These are phyloP conservation scores for Cercophora sp. DNA, from an alignment of 495 filamentous ascomycete genomes.

Conservation along the genomic window DNA sequence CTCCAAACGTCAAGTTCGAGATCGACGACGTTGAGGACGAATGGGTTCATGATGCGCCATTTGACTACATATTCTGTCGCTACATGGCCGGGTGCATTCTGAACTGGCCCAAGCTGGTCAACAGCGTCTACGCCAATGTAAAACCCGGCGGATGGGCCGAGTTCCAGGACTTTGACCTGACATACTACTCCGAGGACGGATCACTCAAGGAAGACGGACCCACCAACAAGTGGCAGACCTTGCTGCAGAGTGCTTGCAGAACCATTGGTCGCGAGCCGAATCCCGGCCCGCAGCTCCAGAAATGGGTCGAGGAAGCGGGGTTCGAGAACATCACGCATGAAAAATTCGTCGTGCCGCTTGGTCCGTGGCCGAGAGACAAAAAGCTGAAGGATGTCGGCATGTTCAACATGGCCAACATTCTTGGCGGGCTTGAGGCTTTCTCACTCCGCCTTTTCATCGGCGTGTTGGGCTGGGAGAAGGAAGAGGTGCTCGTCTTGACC, in stretches of 20 bases:
- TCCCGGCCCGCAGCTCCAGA: too few species aligned
- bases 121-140: neutral
- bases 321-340: constrained; percentile 56
- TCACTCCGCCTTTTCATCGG: constrained; percentile 47
- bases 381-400: constrained; percentile 47
- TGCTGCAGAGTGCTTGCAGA: constrained; percentile 32
- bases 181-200: constrained; percentile 38
- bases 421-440: constrained; percentile 43
- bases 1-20: constrained; percentile 54
- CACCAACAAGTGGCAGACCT: constrained; percentile 24
- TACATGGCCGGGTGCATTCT: constrained; percentile 48
- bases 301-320: constrained; percentile 50
- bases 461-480: constrained; percentile 48
- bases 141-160: constrained; percentile 52
- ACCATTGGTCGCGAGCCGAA: constrained; percentile 44
- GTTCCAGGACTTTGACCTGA: constrained; percentile 44
- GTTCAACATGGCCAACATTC: constrained; percentile 35
- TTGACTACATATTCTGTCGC: constrained; percentile 54
- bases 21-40: constrained; percentile 54
- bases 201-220: constrained; percentile 26
- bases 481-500: constrained; percentile 53
- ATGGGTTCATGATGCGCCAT: constrained; percentile 48
- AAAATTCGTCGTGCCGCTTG: constrained; percentile 50
- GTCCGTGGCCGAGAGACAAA: constrained; percentile 53
- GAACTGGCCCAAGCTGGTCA: constrained; percentile 36